phyloP scores from a whole-genome alignment of 306 rosid species.

The Ammopiptanthus mongolicus region DNA sequence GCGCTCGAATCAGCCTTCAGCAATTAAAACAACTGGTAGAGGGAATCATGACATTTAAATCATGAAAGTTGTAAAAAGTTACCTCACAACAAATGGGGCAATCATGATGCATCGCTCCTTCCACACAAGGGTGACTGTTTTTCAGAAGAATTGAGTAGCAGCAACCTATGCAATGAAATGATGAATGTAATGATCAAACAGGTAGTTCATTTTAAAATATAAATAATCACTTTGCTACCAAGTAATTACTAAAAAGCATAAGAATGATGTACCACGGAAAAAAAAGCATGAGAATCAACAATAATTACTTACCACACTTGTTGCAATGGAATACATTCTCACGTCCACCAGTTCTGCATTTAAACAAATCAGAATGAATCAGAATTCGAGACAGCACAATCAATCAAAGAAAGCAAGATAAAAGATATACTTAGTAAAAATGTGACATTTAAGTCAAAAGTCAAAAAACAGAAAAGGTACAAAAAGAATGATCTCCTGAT shows the following conservation, averaged over 20 bases:
- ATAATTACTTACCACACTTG: slow-evolving; percentile 62
- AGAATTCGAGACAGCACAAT: background rate
- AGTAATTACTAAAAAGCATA: background rate
- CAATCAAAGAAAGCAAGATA: background rate
- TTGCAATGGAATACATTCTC: slow-evolving; percentile 72
- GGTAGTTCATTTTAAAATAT: background rate
- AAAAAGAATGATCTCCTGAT: background rate
- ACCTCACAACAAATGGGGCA: slow-evolving; percentile 95
- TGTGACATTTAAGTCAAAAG: background rate
- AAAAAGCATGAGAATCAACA: background rate
- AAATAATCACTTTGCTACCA: background rate
- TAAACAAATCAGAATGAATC: slow-evolving; percentile 1
- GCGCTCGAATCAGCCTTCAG: slow-evolving; percentile 11
- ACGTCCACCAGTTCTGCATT: slow-evolving; percentile 62
- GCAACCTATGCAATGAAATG: slow-evolving; percentile 49
- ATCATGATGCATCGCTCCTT: slow-evolving; percentile 94
- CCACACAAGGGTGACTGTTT: slow-evolving; percentile 79
- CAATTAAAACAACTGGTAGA: background rate
- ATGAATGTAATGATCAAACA: background rate
- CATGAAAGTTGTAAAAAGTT: background rate
- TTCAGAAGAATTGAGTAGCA: slow-evolving; percentile 56
- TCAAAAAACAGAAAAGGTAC: background rate
- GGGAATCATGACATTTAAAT: background rate
- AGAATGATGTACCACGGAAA: background rate
- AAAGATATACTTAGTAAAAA: background rate